phyloP scores from a whole-genome alignment of 345 rosid species.

The Pistacia atlantica region DNA sequence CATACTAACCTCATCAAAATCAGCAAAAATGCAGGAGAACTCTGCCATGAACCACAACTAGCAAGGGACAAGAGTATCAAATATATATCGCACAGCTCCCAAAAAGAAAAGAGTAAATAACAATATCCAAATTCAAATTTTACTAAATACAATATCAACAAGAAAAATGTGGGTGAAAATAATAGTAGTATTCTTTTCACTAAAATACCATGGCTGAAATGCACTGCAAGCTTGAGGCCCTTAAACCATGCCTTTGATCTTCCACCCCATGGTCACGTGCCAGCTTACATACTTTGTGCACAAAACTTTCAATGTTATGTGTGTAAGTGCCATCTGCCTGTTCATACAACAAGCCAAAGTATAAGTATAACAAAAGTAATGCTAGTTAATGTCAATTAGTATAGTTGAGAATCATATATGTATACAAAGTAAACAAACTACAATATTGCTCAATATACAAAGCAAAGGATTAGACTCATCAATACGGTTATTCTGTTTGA shows the following conservation, averaged over 20 bases:
- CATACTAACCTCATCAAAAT: constrained; percentile 75
- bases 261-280: constrained; percentile 59
- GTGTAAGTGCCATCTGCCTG: constrained; percentile 84
- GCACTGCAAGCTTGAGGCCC: constrained; percentile 89
- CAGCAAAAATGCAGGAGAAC: constrained; percentile 69
- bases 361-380: neutral
- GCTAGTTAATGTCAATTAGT: neutral
- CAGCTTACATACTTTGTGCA: constrained; percentile 66
- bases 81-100: constrained; percentile 4
- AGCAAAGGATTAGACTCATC: neutral
- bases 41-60: constrained; percentile 95
- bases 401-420: neutral
- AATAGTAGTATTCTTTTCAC: neutral
- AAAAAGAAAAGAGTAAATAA: neutral
- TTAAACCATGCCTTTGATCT: constrained; percentile 42
- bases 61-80: constrained; percentile 21
- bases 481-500: neutral
- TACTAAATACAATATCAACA: neutral
- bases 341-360: constrained; percentile 27
- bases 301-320: constrained; percentile 76
- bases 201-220: constrained; percentile 84
- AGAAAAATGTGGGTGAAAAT: neutral
- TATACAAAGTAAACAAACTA: neutral
- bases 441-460: neutral
- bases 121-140: neutral